phyloP scores from a whole-genome alignment of 495 filamentous ascomycete genomes.

The Neurospora sp. region DNA sequence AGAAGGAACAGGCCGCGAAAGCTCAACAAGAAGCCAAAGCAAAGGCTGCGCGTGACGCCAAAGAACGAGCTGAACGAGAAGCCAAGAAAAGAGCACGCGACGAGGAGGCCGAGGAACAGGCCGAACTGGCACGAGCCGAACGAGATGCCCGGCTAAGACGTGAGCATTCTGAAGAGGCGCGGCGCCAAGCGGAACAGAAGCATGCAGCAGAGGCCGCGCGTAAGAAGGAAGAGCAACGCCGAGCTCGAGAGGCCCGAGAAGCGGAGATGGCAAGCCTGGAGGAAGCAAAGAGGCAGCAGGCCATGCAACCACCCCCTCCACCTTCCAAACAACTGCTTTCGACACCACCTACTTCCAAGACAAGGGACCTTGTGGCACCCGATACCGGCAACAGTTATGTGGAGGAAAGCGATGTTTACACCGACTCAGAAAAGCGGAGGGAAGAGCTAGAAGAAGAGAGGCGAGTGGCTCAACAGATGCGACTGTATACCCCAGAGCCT shows the following conservation, averaged over 20 bases:
- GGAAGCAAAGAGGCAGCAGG: background rate
- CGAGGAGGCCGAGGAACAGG: conserved; percentile 8
- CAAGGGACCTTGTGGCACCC: background rate
- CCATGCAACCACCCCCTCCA: background rate
- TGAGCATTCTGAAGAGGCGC: conserved; percentile 5
- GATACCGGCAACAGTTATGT: background rate
- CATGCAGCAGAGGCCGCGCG: conserved; percentile 2
- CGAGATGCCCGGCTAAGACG: conserved; percentile 5
- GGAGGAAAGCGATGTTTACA: background rate
- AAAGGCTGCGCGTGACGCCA: background rate
- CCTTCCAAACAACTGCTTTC: background rate
- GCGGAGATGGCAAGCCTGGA: background rate
- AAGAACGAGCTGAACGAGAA: background rate
- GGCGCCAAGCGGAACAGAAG: background rate
- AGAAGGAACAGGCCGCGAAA: background rate
- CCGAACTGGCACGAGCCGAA: conserved; percentile 9
- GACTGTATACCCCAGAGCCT: background rate
- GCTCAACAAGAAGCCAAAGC: background rate
- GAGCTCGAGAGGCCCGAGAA: background rate
- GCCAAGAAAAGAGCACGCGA: conserved; percentile 11
- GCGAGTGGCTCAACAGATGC: background rate
- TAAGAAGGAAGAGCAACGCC: background rate
- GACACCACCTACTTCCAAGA: background rate
- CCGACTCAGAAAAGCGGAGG: background rate
- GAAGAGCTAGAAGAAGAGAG: background rate